Evolutionary conservation across 352 stramenopile species (phyloP), one percentile per base, ranked within the genome.

Genomic region (Globisporangium abappressorium): DNA sequence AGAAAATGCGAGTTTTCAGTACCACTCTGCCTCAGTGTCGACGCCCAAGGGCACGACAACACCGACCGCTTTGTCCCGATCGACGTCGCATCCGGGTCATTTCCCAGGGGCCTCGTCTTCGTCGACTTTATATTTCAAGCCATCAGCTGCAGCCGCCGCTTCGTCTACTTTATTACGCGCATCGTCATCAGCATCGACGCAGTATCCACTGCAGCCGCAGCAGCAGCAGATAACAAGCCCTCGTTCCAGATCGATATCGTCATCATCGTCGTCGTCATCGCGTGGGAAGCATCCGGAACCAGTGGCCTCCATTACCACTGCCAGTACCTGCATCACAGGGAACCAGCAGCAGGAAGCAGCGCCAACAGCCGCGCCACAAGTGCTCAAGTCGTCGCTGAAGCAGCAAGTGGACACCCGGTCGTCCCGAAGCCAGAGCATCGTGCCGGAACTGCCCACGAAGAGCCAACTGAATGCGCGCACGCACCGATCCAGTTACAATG

Each of bases 361-460:
- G 8, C 3, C 12, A 61, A 46, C 54, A 38, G 28, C 22, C 49
- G 28, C 54, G 54, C 30, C 30, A 3, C 28, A 49, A 9, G 36
- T 43, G 24, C 57, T 49, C 49, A 64, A 66, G 58, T 70, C 65
- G 36, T 66, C 57, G 54, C 22, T 64, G 18, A 62, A 65, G 36
- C 38, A 56, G 49, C 34, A 58, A 5, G 15, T 30, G 9, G 60
- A 34, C 8, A 68, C 20, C 4, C 66, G 62, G n/a, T 41, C 55
- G n/a, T 24, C 38, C 28, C 53, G 66, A 24, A 72, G 60, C 15
- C 51, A 72, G 61, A 72, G 66, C 30, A 68, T 61, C 43, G 62
- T 68, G 38, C 53, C 60, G 2, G 62, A 72, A 33, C 55, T 72
- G 1, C 66, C 62, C 24, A 68, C 53, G 3, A 64, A 66, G 54